Evolutionary conservation across 1,284 basidiomycete species (phyloP).

Genomic region (Testicularia cyperi): DNA sequence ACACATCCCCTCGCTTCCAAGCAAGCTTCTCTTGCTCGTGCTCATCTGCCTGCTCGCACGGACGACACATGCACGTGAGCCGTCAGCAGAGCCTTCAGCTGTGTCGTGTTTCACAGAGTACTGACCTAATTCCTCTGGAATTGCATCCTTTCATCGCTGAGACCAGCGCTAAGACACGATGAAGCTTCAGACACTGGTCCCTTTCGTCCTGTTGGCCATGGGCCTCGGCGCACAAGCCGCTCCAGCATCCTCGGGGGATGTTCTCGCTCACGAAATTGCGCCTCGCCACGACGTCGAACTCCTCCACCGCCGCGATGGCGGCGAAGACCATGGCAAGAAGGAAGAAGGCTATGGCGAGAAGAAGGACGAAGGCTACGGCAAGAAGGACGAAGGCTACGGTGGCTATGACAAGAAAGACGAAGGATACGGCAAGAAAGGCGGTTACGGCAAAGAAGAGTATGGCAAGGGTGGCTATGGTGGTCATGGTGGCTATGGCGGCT

Average conservation of each 20-base stretch:
- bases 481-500: not conserved
- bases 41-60: too few species aligned
- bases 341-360: conserved; percentile 3
- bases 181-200: conserved; percentile 21
- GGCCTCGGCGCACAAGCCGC: conserved; percentile 23
- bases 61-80: too few species aligned
- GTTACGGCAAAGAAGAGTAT: not conserved
- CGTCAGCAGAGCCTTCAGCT: too few species aligned
- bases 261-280: too few species aligned
- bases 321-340: conserved; percentile 2
- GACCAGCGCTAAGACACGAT: too few species aligned
- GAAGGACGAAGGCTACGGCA: not conserved
- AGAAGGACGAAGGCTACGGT: not conserved
- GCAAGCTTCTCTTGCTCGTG: too few species aligned
- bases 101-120: not conserved
- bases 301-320: conserved; percentile 2
- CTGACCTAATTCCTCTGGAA: too few species aligned
- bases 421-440: not conserved
- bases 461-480: not conserved
- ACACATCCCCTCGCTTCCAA: too few species aligned
- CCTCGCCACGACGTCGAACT: too few species aligned
- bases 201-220: conserved; percentile 19
- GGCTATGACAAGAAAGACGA: not conserved
- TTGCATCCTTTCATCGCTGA: too few species aligned
- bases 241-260: conserved; percentile 3